Evolutionary conservation across 768 basidiomycete species (phyloP), one percentile per base, ranked within the genome.

Genomic region (Panaeolus papilionaceus): DNA sequence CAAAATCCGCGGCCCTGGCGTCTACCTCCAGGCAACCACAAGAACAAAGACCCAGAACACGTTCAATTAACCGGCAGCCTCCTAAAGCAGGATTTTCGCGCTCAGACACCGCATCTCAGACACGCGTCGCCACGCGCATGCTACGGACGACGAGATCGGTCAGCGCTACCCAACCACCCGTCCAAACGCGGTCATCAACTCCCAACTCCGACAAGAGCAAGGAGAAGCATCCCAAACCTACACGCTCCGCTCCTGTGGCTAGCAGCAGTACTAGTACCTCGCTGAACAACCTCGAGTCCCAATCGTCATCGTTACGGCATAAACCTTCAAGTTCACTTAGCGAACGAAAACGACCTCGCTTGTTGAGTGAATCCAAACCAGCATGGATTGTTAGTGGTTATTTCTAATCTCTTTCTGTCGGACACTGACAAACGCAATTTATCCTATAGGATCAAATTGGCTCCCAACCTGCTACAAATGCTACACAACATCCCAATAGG

Each of bases 401-500:
- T 14, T 33, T 28, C 33, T 23, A 10, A 14, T 8, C 54, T 33
- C 3, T 58, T 58, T 58, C 54, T 28, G 26, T 12, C 33, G 64
- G 62, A 51, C 61, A 37, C 37, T 61, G 39, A 42, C 39, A 23
- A 49, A 42, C 11, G 10, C 39, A 11, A 20, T 49, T 62, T 28
- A 45, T 58, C 39, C 51, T 51, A 33, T 39, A 68, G 40, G 12
- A 23, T 9, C 38, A 38, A 65, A 62, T 40, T 38, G 28, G 39
- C 47, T 61, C 33, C 28, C 28, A 63, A 45, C 47, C 16, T 44
- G 11, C n/a, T 63, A 28, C 63, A 66, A 62, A 51, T 67, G 33
- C 10, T 37, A 39, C 44, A 40, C 64, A 67, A 40, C 66, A 61
- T 33, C 54, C 38, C 40, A 38, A 39, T 28, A 65, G 49, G 12